Base-by-base conservation (phyloP, 2,329 filamentous ascomycete species). In the Madurella mycetomatis region DNA sequence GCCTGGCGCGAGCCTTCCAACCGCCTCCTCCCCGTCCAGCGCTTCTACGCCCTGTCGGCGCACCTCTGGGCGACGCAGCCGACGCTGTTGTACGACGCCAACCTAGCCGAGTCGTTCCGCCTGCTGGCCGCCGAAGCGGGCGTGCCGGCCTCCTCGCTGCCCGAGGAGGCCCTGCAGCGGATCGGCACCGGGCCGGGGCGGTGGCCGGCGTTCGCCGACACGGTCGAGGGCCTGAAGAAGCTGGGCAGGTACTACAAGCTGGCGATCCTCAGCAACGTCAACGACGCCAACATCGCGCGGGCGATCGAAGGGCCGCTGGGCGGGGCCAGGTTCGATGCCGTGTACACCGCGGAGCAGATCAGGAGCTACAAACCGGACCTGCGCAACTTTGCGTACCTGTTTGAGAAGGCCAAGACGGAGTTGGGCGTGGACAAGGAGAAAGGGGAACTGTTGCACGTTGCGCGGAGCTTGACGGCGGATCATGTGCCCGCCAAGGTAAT, bases 321-420 rank as follows among this genome's bases (percentile, higher is more conserved):
- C 16, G 78, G 76, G 0, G 74, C 80, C 2, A 47, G 45, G 9
- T 77, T 90, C 63, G 85, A 87, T 62, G 76, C 78, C 12, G 73
- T 88, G 19, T 82, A 86, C 68, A 89, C 86, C 2, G 87, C 87
- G 1, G 75, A 90, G 69, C 80, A 87, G 43, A 82, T 90, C 50
- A 86, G 87, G 1, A 77, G 74, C 7, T 91, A 90, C 68, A 91
- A 91, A 72, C 88, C 88, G 0, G 72, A 80, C 57, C 66, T 70
- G 39, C 66, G 67, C 30, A 90, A 89, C 63, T 91, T 91, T 60
- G 73, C 80, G 53, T 86, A 86, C 64, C 72, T 90, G 69, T 71
- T 89, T 13, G 66, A 68, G 13, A 73, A 77, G 34, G 77, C 81
- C 16, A 58, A 78, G 62, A 62, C 68, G 2, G 76, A 82, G 5